These are phyloP conservation scores for Delphinella strobiligena DNA, from an alignment of 2,329 filamentous ascomycete genomes.

Conservation along the genomic window DNA sequence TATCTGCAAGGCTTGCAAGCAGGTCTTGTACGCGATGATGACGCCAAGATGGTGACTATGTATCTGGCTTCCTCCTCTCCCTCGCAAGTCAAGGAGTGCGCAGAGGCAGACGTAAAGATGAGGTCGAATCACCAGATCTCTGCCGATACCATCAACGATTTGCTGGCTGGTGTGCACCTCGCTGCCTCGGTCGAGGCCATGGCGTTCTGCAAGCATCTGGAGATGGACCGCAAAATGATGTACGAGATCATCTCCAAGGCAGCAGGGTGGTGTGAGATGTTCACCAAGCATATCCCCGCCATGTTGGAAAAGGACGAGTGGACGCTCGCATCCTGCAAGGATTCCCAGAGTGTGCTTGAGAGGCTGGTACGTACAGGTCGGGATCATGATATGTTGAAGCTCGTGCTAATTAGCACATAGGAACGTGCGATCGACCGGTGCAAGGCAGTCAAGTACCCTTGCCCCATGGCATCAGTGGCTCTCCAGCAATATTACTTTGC, in stretches of 20 bases:
- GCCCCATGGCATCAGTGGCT: conserved; percentile 23
- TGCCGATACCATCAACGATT: conserved; percentile 25
- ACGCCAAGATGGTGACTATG: conserved; percentile 44
- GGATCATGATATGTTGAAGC: too few species aligned
- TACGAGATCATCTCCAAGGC: conserved; percentile 35
- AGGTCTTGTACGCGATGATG: conserved; percentile 44
- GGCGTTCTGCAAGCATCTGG: conserved; percentile 33
- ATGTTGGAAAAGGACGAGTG: conserved; percentile 24
- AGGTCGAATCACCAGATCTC: conserved; percentile 19
- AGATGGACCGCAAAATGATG: conserved; percentile 33
- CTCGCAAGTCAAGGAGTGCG: conserved; percentile 21
- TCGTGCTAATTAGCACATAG: too few species aligned
- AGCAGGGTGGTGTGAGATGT: conserved; percentile 34
- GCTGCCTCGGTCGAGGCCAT: conserved; percentile 37
- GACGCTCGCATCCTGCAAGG: conserved; percentile 23
- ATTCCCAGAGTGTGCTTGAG: conserved; percentile 24
- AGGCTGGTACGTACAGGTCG: conserved; percentile 23
- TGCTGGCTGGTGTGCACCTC: conserved; percentile 37
- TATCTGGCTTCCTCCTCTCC: conserved; percentile 28
- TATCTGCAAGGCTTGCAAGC: conserved; percentile 49
- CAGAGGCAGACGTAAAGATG: conserved; percentile 26
- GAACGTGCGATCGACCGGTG: conserved; percentile 29
- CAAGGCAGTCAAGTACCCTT: conserved; percentile 18
- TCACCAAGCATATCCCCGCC: conserved; percentile 24
- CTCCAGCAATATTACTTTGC: conserved; percentile 24